These are phyloP conservation scores for Talaromyces atroroseus DNA, from an alignment of 2,329 filamentous ascomycete species.

Conservation along the genomic window DNA sequence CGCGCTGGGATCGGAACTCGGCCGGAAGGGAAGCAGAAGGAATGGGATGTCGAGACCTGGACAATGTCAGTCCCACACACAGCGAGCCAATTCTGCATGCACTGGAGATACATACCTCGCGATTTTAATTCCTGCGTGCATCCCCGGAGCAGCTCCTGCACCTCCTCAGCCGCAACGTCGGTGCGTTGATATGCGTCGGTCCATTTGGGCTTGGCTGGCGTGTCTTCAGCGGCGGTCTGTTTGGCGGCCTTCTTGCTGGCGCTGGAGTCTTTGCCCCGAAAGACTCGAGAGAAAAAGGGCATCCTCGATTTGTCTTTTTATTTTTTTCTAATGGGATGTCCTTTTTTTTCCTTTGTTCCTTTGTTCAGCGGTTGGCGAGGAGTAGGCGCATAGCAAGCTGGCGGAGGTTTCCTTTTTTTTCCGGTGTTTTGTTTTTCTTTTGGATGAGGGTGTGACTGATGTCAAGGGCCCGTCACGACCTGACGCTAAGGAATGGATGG, in stretches of 20 bases:
- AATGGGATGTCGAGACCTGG: constrained; percentile 85
- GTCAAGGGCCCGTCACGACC: constrained; percentile 7
- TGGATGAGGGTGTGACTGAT: background rate
- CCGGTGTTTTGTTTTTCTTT: background rate
- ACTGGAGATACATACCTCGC: constrained; percentile 61
- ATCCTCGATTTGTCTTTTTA: constrained; percentile 29
- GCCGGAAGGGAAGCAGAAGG: constrained; percentile 87
- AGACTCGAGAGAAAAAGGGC: constrained; percentile 56
- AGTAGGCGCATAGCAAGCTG: constrained; percentile 6
- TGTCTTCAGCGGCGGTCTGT: constrained; percentile 46
- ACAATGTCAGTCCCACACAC: constrained; percentile 18
- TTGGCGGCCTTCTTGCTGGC: constrained; percentile 56
- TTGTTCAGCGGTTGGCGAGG: background rate
- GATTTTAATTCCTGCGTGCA: constrained; percentile 91
- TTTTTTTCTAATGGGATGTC: background rate
- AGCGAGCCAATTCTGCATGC: constrained; percentile 1
- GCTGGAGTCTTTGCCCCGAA: constrained; percentile 70
- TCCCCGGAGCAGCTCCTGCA: constrained; percentile 76
- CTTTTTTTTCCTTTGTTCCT: no score
- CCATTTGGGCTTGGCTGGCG: constrained; percentile 69
- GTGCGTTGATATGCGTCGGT: constrained; percentile 81
- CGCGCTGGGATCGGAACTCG: constrained; percentile 83
- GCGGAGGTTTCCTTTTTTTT: constrained; percentile 1
- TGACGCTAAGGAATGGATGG: background rate
- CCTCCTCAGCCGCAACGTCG: constrained; percentile 79